Evolutionary conservation across 306 rosid species (phyloP).

Genomic region (Pterocarpus macrocarpus): DNA sequence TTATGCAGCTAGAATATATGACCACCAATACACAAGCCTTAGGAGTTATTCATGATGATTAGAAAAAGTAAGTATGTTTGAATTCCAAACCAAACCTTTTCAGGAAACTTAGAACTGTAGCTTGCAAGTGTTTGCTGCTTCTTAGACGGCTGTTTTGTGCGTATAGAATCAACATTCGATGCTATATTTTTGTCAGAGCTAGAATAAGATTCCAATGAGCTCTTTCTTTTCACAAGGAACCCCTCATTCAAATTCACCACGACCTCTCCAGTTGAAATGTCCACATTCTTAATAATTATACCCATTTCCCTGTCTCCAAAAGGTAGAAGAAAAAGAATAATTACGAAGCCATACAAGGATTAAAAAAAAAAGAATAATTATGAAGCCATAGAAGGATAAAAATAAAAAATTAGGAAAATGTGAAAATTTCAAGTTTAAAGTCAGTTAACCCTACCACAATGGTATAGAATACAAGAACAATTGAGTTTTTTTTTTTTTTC

Average conservation of each 20-base stretch:
- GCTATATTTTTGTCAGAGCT: conserved; percentile 55
- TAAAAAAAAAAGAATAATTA: conserved; percentile 44
- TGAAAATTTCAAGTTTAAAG: conserved; percentile 13
- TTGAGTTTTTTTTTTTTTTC: not conserved
- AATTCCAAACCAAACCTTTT: conserved; percentile 81
- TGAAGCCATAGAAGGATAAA: conserved; percentile 22
- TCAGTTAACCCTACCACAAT: conserved; percentile 8
- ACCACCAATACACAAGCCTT: not conserved
- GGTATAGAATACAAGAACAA: not conserved
- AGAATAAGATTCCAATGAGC: conserved; percentile 60
- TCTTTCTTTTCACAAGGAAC: conserved; percentile 68
- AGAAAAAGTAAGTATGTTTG: conserved; percentile 8
- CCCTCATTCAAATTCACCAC: conserved; percentile 80
- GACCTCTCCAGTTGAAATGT: conserved; percentile 68
- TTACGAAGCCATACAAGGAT: conserved; percentile 12
- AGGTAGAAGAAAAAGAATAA: conserved; percentile 39
- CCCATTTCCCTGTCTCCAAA: conserved; percentile 82
- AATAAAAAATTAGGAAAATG: conserved; percentile 30
- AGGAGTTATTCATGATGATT: not conserved
- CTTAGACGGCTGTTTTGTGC: conserved; percentile 54
- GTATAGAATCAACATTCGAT: conserved; percentile 57
- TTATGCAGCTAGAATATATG: not conserved
- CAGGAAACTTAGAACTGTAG: conserved; percentile 70
- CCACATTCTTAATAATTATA: conserved; percentile 70
- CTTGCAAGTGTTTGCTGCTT: conserved; percentile 59